These are phyloP conservation scores for Darksidea phi DNA, from an alignment of 495 filamentous ascomycete species.

Conservation along the genomic window DNA sequence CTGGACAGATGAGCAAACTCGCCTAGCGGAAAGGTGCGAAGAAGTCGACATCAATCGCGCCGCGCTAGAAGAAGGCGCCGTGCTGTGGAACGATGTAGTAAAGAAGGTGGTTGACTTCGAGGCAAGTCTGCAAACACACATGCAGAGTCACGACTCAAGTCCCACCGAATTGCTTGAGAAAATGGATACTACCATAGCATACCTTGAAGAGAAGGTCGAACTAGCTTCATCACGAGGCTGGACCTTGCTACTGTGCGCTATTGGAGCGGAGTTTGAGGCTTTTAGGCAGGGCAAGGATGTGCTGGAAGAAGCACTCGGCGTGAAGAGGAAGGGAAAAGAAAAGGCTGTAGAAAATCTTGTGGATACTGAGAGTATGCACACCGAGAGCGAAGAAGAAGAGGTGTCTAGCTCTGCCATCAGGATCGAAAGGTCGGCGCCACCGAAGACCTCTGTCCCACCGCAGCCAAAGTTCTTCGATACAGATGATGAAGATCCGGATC, in stretches of 20 bases:
- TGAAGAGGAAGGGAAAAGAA: slow-evolving; percentile 14
- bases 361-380: slow-evolving; percentile 13
- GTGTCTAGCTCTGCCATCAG: slow-evolving; percentile 23
- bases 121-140: slow-evolving; percentile 55
- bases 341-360: slow-evolving; percentile 14
- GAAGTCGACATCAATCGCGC: slow-evolving; percentile 65
- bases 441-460: not conserved
- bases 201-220: slow-evolving; percentile 61
- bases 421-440: slow-evolving; percentile 9
- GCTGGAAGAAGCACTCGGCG: slow-evolving; percentile 54
- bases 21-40: slow-evolving; percentile 56
- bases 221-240: slow-evolving; percentile 67
- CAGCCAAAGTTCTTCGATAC: slow-evolving; percentile 32
- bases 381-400: slow-evolving; percentile 20
- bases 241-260: slow-evolving; percentile 84
- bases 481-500: slow-evolving; percentile 41
- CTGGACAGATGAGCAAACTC: slow-evolving; percentile 65
- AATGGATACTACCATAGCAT: slow-evolving; percentile 56
- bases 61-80: slow-evolving; percentile 80
- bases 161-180: slow-evolving; percentile 50
- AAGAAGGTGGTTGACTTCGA: slow-evolving; percentile 69
- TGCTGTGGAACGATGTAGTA: slow-evolving; percentile 73
- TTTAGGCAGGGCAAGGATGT: slow-evolving; percentile 67
- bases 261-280: slow-evolving; percentile 86
- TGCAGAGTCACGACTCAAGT: slow-evolving; percentile 41